These are phyloP conservation scores for Blastocladiella britannica DNA, from an alignment of 192 early-diverging fungal genomes.

Conservation along the genomic window DNA sequence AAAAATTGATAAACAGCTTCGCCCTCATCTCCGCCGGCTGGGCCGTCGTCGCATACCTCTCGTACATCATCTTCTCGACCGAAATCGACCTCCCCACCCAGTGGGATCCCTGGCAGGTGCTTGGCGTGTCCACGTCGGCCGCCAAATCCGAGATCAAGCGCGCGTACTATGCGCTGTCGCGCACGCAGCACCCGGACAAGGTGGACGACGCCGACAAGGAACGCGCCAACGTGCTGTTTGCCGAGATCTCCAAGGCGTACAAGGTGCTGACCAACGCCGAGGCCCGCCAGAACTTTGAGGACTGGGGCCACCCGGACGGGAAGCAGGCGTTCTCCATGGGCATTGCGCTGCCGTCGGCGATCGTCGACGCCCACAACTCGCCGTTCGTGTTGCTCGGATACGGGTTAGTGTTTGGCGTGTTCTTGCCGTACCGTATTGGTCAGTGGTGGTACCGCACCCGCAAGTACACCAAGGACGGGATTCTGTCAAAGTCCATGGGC, in stretches of 20 bases:
- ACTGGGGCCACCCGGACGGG: constrained; percentile 93
- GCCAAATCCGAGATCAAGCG: constrained; percentile 20
- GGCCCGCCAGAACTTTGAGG: constrained; percentile 73
- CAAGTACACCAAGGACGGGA: constrained; percentile 68
- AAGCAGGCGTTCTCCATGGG: constrained; percentile 80
- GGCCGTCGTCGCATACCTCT: constrained; percentile 39
- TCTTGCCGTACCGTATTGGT: constrained; percentile 71
- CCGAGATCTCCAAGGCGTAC: constrained; percentile 79
- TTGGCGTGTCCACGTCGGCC: constrained; percentile 39
- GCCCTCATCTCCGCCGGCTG: constrained; percentile 29
- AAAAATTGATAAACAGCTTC: no score
- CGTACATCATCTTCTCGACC: constrained; percentile 41
- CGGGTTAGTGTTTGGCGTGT: constrained; percentile 65
- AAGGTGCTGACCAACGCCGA: constrained; percentile 88
- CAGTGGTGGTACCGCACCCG: constrained; percentile 89
- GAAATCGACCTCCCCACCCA: constrained; percentile 34
- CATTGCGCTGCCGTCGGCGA: constrained; percentile 75
- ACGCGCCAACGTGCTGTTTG: constrained; percentile 49
- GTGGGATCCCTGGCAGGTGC: constrained; percentile 90
- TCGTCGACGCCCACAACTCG: constrained; percentile 71
- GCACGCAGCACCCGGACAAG: constrained; percentile 57
- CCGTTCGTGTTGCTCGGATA: constrained; percentile 68
- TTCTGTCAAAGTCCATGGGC: constrained; percentile 75
- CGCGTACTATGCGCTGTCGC: constrained; percentile 23
- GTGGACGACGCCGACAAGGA: constrained; percentile 41